Evolutionary conservation across 768 basidiomycete genomes (phyloP).

Genomic region (Lepiota venenata): DNA sequence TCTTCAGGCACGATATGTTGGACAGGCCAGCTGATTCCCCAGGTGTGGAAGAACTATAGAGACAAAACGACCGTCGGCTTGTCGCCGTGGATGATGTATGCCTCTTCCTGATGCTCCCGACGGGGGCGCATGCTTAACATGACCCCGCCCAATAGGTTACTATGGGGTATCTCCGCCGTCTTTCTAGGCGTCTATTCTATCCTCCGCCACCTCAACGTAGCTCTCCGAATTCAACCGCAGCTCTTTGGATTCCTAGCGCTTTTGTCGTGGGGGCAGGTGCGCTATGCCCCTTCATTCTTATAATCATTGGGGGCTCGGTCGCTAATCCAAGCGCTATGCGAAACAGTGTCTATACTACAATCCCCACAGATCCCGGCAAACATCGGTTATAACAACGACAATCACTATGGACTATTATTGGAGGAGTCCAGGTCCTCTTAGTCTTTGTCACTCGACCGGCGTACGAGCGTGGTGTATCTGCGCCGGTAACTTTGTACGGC

Average conservation of each 20-base stretch:
- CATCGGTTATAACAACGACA: conserved; percentile 33
- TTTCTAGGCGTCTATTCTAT: conserved; percentile 71
- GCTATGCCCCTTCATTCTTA: conserved; percentile 11
- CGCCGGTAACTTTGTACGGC: conserved; percentile 54
- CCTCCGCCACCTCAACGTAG: conserved; percentile 63
- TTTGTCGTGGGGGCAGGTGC: conserved; percentile 65
- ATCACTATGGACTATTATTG: conserved; percentile 41
- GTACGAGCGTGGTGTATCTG: conserved; percentile 25
- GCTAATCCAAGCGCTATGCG: not conserved
- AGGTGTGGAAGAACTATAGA: conserved; percentile 70
- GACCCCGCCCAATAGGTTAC: conserved; percentile 32
- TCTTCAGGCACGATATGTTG: conserved; percentile 58
- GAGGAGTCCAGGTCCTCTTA: conserved; percentile 55
- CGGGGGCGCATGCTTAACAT: not conserved
- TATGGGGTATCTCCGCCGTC: conserved; percentile 58
- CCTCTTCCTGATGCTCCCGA: conserved; percentile 1
- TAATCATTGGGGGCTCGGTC: not conserved
- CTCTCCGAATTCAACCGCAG: conserved; percentile 67
- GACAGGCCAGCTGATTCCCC: conserved; percentile 66
- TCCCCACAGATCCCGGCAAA: conserved; percentile 31
- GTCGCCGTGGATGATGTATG: conserved; percentile 63
- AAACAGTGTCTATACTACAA: conserved; percentile 68
- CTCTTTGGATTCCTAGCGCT: conserved; percentile 58
- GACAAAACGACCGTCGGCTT: conserved; percentile 67
- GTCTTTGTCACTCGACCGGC: conserved; percentile 54